Base-by-base conservation (phyloP, 495 filamentous ascomycete genomes). In the Xanthoparmelia taractica region DNA sequence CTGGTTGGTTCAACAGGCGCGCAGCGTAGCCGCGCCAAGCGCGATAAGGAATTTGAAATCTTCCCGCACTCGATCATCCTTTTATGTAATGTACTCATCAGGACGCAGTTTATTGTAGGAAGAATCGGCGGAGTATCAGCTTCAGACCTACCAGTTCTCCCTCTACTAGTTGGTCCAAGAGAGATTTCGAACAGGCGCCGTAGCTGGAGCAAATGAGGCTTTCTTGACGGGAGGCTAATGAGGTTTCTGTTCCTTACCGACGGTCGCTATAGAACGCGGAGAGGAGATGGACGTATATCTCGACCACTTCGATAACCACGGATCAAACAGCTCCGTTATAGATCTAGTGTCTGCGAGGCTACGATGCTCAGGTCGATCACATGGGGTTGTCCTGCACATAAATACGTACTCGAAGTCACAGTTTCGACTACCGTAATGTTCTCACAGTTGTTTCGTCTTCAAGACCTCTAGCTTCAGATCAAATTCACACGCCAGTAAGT, bases 71-170 rank as follows among this genome's bases (percentile, higher is more conserved):
- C 33, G 60, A 31, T 61, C 25, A 61, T 65, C 54, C 25, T 45
- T 54, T n/a, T 40, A 60, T 48, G 34, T 40, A 60, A 40, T 48
- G 57, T 65, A 69, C 65, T 67, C 65, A 69, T 65, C 61, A 73
- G 87, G 82, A 79, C 87, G 84, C 83, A 80, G 73, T 85, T 83
- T 95, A 92, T 96, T 93, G 91, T 96, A 88, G 91, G 88, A 83
- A 79, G 79, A 74, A 78, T 74, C 75, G 75, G 65, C 67, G 43
- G 36, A 67, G 72, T 73, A n/a, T 70, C 65, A 47, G 47, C 63
- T 62, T 31, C 50, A 50, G 63, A 40, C 59, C 61, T 60, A 77
- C 80, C 78, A 76, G 69, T 74, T 68, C 75, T 70, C 84, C 81
- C 85, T 84, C 85, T 88, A 76, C 79, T 82, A 79, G 76, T 78